Percentiles rank a stretch among this genome's conserved stretches.
These are phyloP conservation scores for Yarrowia sp. DNA, from an alignment of 805 yeast genomes.

Conservation along the genomic window DNA sequence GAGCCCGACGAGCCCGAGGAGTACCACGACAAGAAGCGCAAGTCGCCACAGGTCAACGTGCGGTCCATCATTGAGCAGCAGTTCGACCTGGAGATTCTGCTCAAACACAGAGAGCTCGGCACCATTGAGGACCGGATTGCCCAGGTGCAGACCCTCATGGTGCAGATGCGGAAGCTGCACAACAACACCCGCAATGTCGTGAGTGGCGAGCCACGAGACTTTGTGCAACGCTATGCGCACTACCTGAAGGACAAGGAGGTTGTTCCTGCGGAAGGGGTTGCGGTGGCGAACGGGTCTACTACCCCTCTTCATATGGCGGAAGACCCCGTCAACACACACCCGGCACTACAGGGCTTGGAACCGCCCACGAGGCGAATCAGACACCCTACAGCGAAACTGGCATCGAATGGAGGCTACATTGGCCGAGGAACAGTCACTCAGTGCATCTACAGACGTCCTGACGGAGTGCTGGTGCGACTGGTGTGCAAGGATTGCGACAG, in stretches of 20 bases:
- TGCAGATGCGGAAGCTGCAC: conserved; percentile 46
- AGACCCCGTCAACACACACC: conserved; percentile 9
- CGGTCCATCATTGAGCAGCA: conserved; percentile 44
- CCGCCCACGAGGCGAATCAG: conserved; percentile 25
- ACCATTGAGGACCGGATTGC: conserved; percentile 50
- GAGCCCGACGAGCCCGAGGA: conserved; percentile 35
- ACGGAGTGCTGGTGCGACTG: conserved; percentile 71
- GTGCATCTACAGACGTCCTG: conserved; percentile 50
- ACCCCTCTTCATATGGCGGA: background rate
- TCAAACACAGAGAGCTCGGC: conserved; percentile 50
- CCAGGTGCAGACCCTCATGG: conserved; percentile 49
- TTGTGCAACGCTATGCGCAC: conserved; percentile 45
- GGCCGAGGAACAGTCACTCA: conserved; percentile 9
- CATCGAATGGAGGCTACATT: conserved; percentile 33
- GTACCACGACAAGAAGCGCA: conserved; percentile 25
- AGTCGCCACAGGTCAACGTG: conserved; percentile 5
- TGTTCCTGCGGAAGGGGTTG: background rate
- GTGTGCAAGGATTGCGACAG: conserved; percentile 73
- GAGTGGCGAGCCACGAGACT: conserved; percentile 42
- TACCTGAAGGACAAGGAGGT: conserved; percentile 42
- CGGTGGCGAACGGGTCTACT: background rate
- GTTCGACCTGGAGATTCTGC: conserved; percentile 51
- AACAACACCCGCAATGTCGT: conserved; percentile 27
- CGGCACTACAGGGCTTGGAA: conserved; percentile 3
- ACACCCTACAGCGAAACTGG: conserved; percentile 36